Evolutionary conservation across 1,284 basidiomycete species (phyloP), one percentile per base, ranked within the genome.

Genomic region (Ceraceosorus guamensis): DNA sequence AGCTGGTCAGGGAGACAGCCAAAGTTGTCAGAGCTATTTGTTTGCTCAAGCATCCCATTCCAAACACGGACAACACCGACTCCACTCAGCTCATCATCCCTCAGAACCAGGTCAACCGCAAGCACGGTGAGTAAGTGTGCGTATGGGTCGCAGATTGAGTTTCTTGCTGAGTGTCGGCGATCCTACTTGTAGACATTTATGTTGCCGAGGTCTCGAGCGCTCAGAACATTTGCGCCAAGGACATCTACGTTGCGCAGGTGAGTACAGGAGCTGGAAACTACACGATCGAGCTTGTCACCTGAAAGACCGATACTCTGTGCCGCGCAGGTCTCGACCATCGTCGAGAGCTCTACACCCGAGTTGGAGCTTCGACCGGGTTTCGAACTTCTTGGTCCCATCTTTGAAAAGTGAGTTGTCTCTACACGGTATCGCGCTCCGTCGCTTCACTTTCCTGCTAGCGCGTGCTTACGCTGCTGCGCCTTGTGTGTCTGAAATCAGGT

Each of bases 21-120:
- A 95, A 90, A 80, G 93, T 98, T 62, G 85, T 99, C 65, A 83
- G 95, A 53, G 93, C 93, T 8, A 99, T 99, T 74, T 98, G 95
- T 81, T 83, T 99, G 78, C 83, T 98, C 76, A 96, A 95, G 80
- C 95, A 98, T 79, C 90, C 93, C 48, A 95, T 99, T 66, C 95
- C 95, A 53, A 91, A 89, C 63, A 98, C 95, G 48, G 92, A 98
- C 47, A 88, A 97, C 74, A 82, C 86, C 52, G 95, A 98, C 80
- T 68, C 66, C 44, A 87, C 87, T 24, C 95, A 99, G 79, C 90
- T 99, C 71, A 92, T 99, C 78, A 95, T 99, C 67, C 95, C 95
- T 34, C 95, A 98, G 80, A 96, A 96, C 79, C 95, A 99, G 79
- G 91, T 99, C 63, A 83, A 83, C 66, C 82, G 95, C 67, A 86